phyloP scores from a whole-genome alignment of 1,284 basidiomycete species.

The Heterobasidion occidentale region DNA sequence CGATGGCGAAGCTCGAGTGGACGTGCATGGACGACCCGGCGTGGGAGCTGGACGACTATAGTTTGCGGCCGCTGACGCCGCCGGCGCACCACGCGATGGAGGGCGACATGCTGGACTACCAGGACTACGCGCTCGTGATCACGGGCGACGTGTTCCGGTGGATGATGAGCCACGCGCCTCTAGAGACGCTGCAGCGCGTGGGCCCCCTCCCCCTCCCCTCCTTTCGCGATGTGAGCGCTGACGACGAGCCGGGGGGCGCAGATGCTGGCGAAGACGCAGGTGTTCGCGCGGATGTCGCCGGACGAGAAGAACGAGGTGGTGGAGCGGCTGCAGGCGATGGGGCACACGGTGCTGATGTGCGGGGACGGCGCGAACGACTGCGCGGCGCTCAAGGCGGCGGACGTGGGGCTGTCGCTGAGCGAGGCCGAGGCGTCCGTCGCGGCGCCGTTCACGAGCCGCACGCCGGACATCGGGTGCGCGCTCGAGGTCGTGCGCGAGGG shows the following conservation, averaged over 20 bases:
- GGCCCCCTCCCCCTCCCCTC: slow-evolving; percentile 18
- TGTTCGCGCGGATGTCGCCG: slow-evolving; percentile 98
- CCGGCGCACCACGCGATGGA: slow-evolving; percentile 63
- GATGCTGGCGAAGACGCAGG: slow-evolving; percentile 98
- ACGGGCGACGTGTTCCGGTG: slow-evolving; percentile 98
- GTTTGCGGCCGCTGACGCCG: slow-evolving; percentile 71
- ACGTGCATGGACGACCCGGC: slow-evolving; percentile 84
- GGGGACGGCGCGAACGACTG: slow-evolving; percentile 99
- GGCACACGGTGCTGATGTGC: slow-evolving; percentile 97
- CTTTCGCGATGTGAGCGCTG: background rate
- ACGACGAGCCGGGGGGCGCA: slow-evolving; percentile 21
- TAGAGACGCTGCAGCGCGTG: slow-evolving; percentile 90
- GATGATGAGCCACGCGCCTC: slow-evolving; percentile 94
- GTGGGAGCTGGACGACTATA: slow-evolving; percentile 86
- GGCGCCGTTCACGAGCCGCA: slow-evolving; percentile 93
- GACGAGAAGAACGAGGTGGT: slow-evolving; percentile 99
- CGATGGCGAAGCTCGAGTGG: slow-evolving; percentile 81
- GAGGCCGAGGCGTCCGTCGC: slow-evolving; percentile 99
- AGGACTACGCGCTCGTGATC: slow-evolving; percentile 89
- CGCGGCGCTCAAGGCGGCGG: slow-evolving; percentile 96
- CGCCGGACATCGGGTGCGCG: slow-evolving; percentile 94
- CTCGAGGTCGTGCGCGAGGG: slow-evolving; percentile 97
- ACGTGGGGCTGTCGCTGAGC: slow-evolving; percentile 94
- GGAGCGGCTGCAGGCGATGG: slow-evolving; percentile 86
- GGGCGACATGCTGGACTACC: slow-evolving; percentile 60